Percentiles rank a stretch among this genome's conserved stretches.
These are phyloP conservation scores for Kwoniella pini DNA, from an alignment of 768 basidiomycete species.

Conservation along the genomic window DNA sequence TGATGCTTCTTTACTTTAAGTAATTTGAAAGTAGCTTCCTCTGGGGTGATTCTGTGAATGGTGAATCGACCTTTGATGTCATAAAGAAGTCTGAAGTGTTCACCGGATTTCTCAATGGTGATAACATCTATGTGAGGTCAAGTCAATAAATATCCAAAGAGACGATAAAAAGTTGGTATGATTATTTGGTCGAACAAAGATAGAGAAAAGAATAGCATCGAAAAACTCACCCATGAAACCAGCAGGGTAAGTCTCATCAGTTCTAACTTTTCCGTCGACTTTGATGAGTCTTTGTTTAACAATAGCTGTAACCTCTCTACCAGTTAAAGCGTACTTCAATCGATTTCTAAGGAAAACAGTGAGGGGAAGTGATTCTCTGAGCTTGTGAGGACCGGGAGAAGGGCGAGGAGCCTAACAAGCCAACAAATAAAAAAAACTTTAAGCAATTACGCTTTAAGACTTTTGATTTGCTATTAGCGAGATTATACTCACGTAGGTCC, in stretches of 20 bases:
- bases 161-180: too few relatives aligned
- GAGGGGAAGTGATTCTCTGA: slow-evolving; percentile 95
- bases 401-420: slow-evolving; percentile 76
- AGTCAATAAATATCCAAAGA: background rate
- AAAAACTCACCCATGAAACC: slow-evolving; percentile 88
- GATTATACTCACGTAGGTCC: slow-evolving; percentile 54
- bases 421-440: background rate
- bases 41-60: slow-evolving; percentile 97
- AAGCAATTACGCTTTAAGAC: background rate
- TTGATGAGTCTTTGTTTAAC: slow-evolving; percentile 96
- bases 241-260: slow-evolving; percentile 92
- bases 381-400: slow-evolving; percentile 98
- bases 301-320: slow-evolving; percentile 91
- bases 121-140: slow-evolving; percentile 72
- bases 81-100: slow-evolving; percentile 99
- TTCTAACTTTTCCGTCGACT: slow-evolving; percentile 98
- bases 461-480: slow-evolving; percentile 2
- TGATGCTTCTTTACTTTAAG: slow-evolving; percentile 83
- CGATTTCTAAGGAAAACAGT: slow-evolving; percentile 97
- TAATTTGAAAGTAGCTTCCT: slow-evolving; percentile 96
- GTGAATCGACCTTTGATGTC: slow-evolving; percentile 99
- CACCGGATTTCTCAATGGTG: slow-evolving; percentile 95
- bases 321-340: slow-evolving; percentile 97
- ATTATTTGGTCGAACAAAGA: too few relatives aligned
- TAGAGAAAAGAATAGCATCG: background rate